Evolutionary conservation across 2,329 filamentous ascomycete species (phyloP), one percentile per base, ranked within the genome.

Genomic region (Ophiognomonia clavigignenti-juglandacearum): DNA sequence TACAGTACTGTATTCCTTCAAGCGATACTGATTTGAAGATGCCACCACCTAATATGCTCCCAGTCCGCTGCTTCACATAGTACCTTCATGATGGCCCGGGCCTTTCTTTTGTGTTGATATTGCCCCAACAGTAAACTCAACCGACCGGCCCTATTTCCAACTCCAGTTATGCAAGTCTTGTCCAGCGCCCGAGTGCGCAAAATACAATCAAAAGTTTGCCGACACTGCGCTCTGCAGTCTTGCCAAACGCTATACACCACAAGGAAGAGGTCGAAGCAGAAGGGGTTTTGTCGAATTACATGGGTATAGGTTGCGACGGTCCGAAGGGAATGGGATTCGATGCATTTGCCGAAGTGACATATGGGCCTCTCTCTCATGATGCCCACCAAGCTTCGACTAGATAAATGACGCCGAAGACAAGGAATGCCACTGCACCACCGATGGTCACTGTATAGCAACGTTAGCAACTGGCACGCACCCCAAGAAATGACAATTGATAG

Each of bases 381-480:
- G 68, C 67, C 60, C 81, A 82, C 60, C 91, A 70, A 13, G 86
- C 85, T 67, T 97, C 92, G 51, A 91, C 73, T 31, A 95, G 70
- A 68, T 98, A 98, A 57, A 98, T 91, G 57, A 96, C 68, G 51
- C 90, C 92, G 63, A 98, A 98, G 24, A 90, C 68, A 39, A 97
- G 73, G 71, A 98, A 98, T 14, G 92, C 90, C 47, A 86, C 70
- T 7, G 93, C 92, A 51, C 93, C 93, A 53, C 93, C 92, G 43
- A 97, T 76, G 26, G 92, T 97, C 29, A 97, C 93, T 96, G 39
- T n/a, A 43, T 18, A 6, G 38, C 38, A 43, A 36, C n/a, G 22
- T 32, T 8, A 42, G 19, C 20, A 40, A 16, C 10, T 6, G 31
- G 22, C 5, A 2, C 11, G 27, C 11, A 29, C 6, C 13, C 5